These are phyloP conservation scores for Pichia thaimueangensis DNA, from an alignment of 805 yeast genomes.

Conservation along the genomic window DNA sequence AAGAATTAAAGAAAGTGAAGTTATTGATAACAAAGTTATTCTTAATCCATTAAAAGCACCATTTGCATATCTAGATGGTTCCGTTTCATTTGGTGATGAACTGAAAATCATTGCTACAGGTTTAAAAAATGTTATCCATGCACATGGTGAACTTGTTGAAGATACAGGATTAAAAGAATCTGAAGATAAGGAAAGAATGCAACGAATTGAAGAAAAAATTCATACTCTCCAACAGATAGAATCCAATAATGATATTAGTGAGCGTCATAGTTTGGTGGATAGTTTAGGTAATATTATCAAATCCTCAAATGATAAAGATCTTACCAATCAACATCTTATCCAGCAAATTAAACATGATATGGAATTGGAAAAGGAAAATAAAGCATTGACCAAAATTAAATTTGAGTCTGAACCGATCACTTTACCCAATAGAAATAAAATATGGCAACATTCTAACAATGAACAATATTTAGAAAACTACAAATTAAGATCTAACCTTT, in stretches of 20 bases:
- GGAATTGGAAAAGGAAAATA: conserved; percentile 6
- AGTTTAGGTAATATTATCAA: neutral
- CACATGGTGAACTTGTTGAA: neutral
- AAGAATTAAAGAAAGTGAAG: conserved; percentile 8
- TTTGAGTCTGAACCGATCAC: conserved; percentile 7
- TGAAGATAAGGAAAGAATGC: conserved; percentile 5
- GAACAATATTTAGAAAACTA: conserved; percentile 4
- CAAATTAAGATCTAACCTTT: neutral
- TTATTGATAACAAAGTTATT: conserved; percentile 5
- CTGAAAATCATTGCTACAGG: neutral
- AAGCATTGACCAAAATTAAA: neutral
- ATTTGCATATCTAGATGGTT: conserved; percentile 10
- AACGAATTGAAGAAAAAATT: conserved; percentile 2
- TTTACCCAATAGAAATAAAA: conserved; percentile 8
- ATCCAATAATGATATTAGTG: neutral
- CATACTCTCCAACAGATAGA: neutral
- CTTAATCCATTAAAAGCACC: conserved; percentile 11
- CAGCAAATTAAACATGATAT: too few species aligned
- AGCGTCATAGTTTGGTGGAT: neutral
- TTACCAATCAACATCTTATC: too few species aligned
- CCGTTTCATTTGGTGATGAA: conserved; percentile 1
- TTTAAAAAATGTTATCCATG: neutral
- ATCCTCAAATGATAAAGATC: neutral
- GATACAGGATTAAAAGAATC: conserved; percentile 9
- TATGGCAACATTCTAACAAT: conserved; percentile 9